Base-by-base conservation (phyloP, 176 grass and related monocot genomes). In the Leersia perrieri region DNA sequence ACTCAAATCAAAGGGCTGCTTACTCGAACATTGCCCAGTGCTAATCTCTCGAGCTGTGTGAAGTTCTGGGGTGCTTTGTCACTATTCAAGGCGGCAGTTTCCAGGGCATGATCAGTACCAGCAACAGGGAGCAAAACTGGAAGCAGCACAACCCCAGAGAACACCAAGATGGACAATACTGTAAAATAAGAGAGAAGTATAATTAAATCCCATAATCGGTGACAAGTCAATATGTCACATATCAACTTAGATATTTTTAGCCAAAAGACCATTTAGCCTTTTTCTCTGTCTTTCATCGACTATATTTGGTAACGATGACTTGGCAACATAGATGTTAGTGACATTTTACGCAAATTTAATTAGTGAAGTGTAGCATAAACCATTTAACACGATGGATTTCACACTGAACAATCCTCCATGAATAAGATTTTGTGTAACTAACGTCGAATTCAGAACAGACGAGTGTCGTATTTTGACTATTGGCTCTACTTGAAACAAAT, bases 21-120 rank as follows among this genome's bases (percentile, higher is more conserved):
- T 88, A 99, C 96, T 34, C 63, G 2, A 73, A 99, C 69, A 88
- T 99, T 93, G 70, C 93, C 93, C 87, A 99, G 29, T 66, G 91
- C 84, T 11, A 99, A 78, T 66, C 26, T 91, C 74, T 99, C 93
- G 13, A 99, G 45, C 13, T 66, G 27, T 0, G 91, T 82, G 76
- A 89, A 82, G 34, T 76, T 65, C 11, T 8, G 16, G 6, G 67
- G 0, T 14, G 68, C 0, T 29, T 42, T 83, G 60, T 2, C 18
- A 9, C 68, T 80, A 14, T 30, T 66, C 25, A 13, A 3, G 63
- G 30, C 67, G 60, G 25, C 9, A 38, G 47, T 1, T 33, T 55
- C 16, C 60, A 86, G 44, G 35, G 38, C 81, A 77, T 83, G 12
- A 67, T 83, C 93, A 66, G 97, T 99, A 82, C 20, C 89, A 29